Conservation (phyloP, 2,329 filamentous ascomycete species). For the Furcasterigmium sp. region DNA sequence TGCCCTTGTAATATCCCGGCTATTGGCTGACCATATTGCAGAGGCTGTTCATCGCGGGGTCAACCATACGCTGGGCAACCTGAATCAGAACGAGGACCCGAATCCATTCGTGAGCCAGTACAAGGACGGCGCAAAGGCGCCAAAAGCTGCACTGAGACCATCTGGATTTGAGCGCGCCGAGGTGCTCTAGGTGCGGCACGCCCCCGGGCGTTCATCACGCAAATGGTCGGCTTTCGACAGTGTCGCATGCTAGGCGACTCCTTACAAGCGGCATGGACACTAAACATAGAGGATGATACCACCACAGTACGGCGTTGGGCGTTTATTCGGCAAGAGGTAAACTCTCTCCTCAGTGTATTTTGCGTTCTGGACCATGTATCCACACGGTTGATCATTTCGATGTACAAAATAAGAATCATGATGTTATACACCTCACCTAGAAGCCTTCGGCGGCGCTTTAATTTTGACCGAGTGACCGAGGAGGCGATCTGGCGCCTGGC, state of each 20-base stretch:
- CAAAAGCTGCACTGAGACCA: slow-evolving; percentile 60
- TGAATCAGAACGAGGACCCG: slow-evolving; percentile 79
- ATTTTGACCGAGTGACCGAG: too few species aligned
- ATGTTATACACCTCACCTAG: too few species aligned
- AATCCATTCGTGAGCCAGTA: slow-evolving; percentile 89
- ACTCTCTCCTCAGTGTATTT: neutral
- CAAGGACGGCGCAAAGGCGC: slow-evolving; percentile 60
- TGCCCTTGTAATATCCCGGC: neutral
- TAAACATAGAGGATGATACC: slow-evolving; percentile 2
- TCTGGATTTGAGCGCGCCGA: slow-evolving; percentile 81
- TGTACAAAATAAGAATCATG: too few species aligned
- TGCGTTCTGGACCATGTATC: neutral
- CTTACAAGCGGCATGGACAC: neutral
- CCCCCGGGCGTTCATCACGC: too few species aligned
- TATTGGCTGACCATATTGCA: slow-evolving; percentile 16
- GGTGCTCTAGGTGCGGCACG: too few species aligned
- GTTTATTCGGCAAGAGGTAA: neutral
- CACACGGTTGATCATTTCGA: too few species aligned
- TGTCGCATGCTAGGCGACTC: neutral
- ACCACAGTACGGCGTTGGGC: neutral
- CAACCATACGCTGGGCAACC: slow-evolving; percentile 89
- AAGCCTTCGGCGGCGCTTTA: too few species aligned
- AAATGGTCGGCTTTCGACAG: too few species aligned
- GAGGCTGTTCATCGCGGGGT: slow-evolving; percentile 90
- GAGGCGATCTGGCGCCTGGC: too few species aligned